Conservation (phyloP, 1,284 basidiomycete species). For the Ceratobasidium sp. region DNA sequence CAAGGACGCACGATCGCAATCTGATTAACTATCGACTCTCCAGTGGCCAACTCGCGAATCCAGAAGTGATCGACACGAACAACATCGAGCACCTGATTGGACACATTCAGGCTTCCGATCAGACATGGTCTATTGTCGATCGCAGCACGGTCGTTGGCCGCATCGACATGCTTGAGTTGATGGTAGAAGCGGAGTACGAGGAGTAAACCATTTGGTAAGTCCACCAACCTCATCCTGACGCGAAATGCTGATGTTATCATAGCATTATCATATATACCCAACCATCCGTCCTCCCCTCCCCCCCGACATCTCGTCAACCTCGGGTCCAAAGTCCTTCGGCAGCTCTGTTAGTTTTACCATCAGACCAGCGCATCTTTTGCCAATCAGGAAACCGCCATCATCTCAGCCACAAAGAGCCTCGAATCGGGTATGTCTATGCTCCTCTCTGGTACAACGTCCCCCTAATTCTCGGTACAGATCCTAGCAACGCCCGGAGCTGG, state of each 20-base stretch:
- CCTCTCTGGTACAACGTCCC: too few relatives aligned
- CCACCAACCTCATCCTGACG: too few relatives aligned
- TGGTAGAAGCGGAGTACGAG: background rate
- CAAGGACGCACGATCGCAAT: too few relatives aligned
- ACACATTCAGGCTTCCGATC: background rate
- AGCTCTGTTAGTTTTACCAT: conserved; percentile 98
- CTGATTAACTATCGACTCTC: background rate
- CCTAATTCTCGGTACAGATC: conserved; percentile 44
- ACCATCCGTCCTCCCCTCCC: too few relatives aligned
- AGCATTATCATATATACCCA: too few relatives aligned
- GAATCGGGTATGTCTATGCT: conserved; percentile 84
- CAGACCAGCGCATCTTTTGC: conserved; percentile 95
- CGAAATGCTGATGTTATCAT: too few relatives aligned
- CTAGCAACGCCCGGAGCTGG: conserved; percentile 93
- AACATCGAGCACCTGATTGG: background rate
- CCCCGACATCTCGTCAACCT: too few relatives aligned
- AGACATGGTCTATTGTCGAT: background rate
- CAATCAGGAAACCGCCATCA: conserved; percentile 94
- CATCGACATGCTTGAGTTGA: background rate
- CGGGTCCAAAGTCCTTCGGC: conserved; percentile 90
- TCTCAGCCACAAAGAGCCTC: conserved; percentile 94
- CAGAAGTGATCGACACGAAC: conserved; percentile 4
- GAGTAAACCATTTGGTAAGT: too few relatives aligned
- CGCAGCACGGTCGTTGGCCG: background rate
- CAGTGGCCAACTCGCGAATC: background rate